Evolutionary conservation across 768 basidiomycete genomes (phyloP).

Genomic region (Scleroderma bovista): DNA sequence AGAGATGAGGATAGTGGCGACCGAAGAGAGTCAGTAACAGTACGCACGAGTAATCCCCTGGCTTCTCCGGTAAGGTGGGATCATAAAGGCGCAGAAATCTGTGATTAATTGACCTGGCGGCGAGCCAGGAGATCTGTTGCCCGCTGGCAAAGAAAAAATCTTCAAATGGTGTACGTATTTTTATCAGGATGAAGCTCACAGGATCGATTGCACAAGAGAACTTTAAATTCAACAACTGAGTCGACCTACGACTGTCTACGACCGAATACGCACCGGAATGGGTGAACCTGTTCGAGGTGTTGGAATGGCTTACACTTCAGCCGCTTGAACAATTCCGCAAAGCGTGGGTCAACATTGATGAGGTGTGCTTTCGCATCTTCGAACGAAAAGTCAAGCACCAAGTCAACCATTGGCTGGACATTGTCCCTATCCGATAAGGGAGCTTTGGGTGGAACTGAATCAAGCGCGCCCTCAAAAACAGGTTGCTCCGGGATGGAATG

Average conservation of each 20-base stretch:
- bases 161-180: background rate
- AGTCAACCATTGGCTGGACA: constrained; percentile 48
- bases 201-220: constrained; percentile 65
- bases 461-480: background rate
- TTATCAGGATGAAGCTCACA: constrained; percentile 39
- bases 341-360: constrained; percentile 60
- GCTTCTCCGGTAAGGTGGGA: constrained; percentile 65
- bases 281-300: constrained; percentile 68
- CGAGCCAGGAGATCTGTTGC: constrained; percentile 83
- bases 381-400: constrained; percentile 70
- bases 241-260: background rate
- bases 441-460: background rate
- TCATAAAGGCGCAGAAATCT: constrained; percentile 75
- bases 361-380: constrained; percentile 72
- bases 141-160: constrained; percentile 36
- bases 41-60: constrained; percentile 44
- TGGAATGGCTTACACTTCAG: constrained; percentile 76
- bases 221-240: constrained; percentile 28
- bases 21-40: background rate
- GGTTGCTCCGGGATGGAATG: background rate
- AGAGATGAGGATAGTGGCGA: background rate
- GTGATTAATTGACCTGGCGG: constrained; percentile 78
- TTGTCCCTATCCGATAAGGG: background rate
- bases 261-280: constrained; percentile 55
- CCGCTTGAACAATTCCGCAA: constrained; percentile 58